phyloP scores from a whole-genome alignment of 1,139 yeast species.

The Protomyces arabidopsidicola region DNA sequence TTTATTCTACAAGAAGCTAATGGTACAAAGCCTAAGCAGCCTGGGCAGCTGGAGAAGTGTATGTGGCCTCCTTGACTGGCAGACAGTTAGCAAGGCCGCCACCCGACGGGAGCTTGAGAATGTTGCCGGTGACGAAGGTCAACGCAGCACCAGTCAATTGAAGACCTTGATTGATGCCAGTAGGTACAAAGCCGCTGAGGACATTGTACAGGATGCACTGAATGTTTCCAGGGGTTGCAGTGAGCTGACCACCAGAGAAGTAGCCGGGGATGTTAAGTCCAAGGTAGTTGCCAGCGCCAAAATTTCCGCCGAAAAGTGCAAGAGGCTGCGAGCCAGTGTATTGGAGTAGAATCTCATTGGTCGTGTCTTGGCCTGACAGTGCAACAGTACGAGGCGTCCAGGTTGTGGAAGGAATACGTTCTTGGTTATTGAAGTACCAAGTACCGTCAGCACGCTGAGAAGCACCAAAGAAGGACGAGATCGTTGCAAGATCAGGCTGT shows the following conservation, averaged over 20 bases:
- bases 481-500: slow-evolving; percentile 17
- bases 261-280: slow-evolving; percentile 1
- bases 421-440: slow-evolving; percentile 20
- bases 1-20: background rate
- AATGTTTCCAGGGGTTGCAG: background rate
- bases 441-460: slow-evolving; percentile 11
- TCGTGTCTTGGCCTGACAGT: background rate
- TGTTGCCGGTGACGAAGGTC: background rate
- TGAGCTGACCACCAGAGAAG: background rate
- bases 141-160: background rate
- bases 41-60: background rate
- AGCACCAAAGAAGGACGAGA: slow-evolving; percentile 20
- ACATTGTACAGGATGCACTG: slow-evolving; percentile 8
- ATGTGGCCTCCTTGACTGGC: background rate
- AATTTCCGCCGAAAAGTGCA: slow-evolving; percentile 14
- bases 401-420: slow-evolving; percentile 3
- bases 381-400: slow-evolving; percentile 22
- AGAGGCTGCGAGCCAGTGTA: slow-evolving; percentile 8
- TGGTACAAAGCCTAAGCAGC: background rate
- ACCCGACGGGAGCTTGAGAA: background rate
- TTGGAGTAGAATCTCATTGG: slow-evolving; percentile 1
- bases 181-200: slow-evolving; percentile 12
- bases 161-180: background rate
- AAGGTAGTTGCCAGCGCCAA: slow-evolving; percentile 20
- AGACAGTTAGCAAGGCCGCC: background rate